These are phyloP conservation scores for Melastoma malabathricum DNA, from an alignment of 345 rosid genomes.

Conservation along the genomic window DNA sequence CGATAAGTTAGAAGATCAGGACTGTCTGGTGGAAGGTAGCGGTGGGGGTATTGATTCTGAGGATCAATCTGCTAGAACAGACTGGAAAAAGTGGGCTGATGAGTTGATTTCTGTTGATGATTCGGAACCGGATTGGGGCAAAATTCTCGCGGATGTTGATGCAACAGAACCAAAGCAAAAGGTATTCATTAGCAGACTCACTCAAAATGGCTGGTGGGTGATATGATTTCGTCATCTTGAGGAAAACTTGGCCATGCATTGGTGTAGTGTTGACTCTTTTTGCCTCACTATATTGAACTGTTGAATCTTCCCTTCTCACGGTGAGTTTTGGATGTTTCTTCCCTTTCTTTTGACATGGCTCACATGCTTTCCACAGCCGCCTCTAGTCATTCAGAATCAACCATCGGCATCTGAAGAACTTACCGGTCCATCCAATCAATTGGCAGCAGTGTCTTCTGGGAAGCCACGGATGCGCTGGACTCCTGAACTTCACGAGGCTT, in stretches of 20 bases:
- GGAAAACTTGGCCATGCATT: too few species aligned
- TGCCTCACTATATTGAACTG: background rate
- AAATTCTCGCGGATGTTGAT: constrained; percentile 40
- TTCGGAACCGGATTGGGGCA: constrained; percentile 57
- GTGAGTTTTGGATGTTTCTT: too few species aligned
- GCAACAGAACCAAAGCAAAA: constrained; percentile 26
- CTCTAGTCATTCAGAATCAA: constrained; percentile 29
- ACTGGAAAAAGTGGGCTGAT: constrained; percentile 66
- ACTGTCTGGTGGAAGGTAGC: constrained; percentile 29
- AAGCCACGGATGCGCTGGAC: constrained; percentile 95
- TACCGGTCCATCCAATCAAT: constrained; percentile 15
- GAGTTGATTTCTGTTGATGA: constrained; percentile 50
- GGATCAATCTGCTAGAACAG: constrained; percentile 25
- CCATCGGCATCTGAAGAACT: constrained; percentile 18
- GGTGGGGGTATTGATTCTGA: constrained; percentile 23
- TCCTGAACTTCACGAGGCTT: constrained; percentile 86
- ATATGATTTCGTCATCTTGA: too few species aligned
- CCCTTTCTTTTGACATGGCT: constrained; percentile 9
- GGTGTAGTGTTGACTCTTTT: too few species aligned
- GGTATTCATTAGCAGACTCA: constrained; percentile 20
- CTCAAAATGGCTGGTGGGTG: too few species aligned
- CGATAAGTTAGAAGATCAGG: constrained; percentile 28
- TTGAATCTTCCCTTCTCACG: too few species aligned
- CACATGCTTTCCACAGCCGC: constrained; percentile 22
- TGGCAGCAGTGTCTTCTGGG: constrained; percentile 20